Percentiles rank a stretch among this genome's conserved stretches.
Evolutionary conservation across 169 alveolate species (phyloP).

Genomic region (Eimeria maxima): DNA sequence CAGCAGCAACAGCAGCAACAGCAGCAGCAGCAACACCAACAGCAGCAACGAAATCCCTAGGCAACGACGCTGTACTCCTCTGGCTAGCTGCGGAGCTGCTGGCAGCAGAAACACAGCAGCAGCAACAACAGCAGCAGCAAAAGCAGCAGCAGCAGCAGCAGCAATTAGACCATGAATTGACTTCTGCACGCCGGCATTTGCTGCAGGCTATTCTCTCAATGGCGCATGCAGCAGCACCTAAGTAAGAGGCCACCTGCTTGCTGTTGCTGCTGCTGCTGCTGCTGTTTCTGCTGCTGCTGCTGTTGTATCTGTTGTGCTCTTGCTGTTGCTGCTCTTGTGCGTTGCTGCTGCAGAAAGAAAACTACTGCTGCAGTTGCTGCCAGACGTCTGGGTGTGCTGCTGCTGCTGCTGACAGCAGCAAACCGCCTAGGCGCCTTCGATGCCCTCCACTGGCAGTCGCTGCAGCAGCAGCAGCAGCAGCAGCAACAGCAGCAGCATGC

Average conservation of each 20-base stretch:
- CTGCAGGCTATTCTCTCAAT: conserved; percentile 15
- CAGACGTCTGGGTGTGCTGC: conserved; percentile 2
- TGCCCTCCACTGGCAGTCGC: conserved; percentile 59
- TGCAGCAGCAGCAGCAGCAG: conserved; percentile 35
- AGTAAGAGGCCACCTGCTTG: neutral
- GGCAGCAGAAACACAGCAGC: conserved; percentile 31
- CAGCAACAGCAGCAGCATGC: neutral
- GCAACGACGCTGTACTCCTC: neutral
- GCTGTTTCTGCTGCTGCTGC: neutral
- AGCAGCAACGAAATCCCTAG: neutral
- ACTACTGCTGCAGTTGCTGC: neutral
- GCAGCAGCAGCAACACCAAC: neutral
- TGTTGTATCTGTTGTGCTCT: neutral
- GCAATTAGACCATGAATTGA: neutral
- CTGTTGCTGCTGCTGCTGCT: conserved; percentile 5
- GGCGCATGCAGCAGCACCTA: conserved; percentile 25
- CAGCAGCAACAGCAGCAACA: too few relatives aligned
- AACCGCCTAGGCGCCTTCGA: conserved; percentile 42
- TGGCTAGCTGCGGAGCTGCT: conserved; percentile 50
- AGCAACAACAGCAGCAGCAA: neutral
- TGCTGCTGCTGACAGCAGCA: conserved; percentile 62
- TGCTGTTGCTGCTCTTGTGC: neutral
- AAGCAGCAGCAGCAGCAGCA: neutral
- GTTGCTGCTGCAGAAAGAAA: conserved; percentile 26
- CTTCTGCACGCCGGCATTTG: neutral